Evolutionary conservation across 2,329 filamentous ascomycete genomes (phyloP).

Genomic region (Aspergillus hiratsukae): DNA sequence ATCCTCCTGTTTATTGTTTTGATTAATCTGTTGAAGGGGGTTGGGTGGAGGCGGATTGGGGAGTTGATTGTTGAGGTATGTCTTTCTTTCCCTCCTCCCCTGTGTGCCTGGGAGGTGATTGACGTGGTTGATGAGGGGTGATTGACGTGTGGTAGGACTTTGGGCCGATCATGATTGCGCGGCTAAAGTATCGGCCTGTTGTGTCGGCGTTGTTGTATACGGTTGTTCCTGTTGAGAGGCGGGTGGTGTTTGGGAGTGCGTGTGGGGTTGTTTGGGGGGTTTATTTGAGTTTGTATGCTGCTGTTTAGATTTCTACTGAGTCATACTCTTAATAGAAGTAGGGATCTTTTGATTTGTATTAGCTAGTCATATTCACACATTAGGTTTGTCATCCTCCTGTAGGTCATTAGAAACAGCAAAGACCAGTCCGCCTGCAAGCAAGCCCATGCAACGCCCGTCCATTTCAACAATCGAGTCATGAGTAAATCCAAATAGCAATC

Average conservation of each 20-base stretch:
- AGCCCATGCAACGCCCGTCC: neutral
- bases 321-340: neutral
- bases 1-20: slow-evolving; percentile 54
- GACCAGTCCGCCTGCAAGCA: neutral
- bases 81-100: no score
- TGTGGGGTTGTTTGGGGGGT: slow-evolving; percentile 72
- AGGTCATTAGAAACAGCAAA: slow-evolving; percentile 1
- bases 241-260: slow-evolving; percentile 66
- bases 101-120: no score
- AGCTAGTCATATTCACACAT: neutral
- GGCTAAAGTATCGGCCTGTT: slow-evolving; percentile 68
- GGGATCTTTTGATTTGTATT: neutral
- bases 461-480: neutral
- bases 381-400: neutral
- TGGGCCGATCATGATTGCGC: slow-evolving; percentile 60
- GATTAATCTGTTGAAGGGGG: slow-evolving; percentile 45
- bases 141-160: slow-evolving; percentile 49
- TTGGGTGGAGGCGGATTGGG: slow-evolving; percentile 21
- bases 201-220: slow-evolving; percentile 68
- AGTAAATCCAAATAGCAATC: neutral
- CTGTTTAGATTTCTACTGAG: slow-evolving; percentile 18
- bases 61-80: slow-evolving; percentile 31
- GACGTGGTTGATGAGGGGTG: neutral
- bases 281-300: slow-evolving; percentile 64
- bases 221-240: slow-evolving; percentile 64